A percentile compares a stretch with the other conserved stretches of the same genome.
Conservation (phyloP, 805 yeast species). For the Yarrowia deformans region DNA sequence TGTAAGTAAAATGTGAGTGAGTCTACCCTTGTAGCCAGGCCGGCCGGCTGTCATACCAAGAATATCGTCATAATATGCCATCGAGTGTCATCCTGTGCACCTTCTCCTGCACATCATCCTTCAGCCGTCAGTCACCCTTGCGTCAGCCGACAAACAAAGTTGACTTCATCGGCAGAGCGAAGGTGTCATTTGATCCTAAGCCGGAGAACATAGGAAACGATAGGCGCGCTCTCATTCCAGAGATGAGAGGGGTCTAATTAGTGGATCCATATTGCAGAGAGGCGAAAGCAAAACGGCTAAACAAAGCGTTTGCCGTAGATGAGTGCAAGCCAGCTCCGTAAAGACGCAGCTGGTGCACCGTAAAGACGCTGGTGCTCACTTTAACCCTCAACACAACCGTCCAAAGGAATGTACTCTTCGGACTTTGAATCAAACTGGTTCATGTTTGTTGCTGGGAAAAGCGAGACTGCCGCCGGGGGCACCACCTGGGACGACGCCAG, state of each 20-base stretch:
- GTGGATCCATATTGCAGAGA: neutral
- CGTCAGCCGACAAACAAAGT: conserved; percentile 6
- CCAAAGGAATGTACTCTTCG: conserved; percentile 25
- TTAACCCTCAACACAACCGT: conserved; percentile 18
- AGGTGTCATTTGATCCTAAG: conserved; percentile 9
- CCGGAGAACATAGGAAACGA: no score
- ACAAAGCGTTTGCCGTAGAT: no score
- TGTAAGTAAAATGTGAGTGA: neutral
- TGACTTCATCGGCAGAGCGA: conserved; percentile 18
- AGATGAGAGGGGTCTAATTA: neutral
- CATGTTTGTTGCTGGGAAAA: conserved; percentile 30
- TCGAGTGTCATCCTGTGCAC: no score
- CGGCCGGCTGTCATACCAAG: neutral
- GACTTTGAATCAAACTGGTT: conserved; percentile 36
- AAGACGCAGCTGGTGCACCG: no score
- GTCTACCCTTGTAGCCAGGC: neutral
- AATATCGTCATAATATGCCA: neutral
- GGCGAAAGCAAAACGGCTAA: no score
- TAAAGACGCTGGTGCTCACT: no score
- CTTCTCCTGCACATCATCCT: neutral
- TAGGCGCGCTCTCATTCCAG: neutral
- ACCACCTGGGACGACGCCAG: neutral
- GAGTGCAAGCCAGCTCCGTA: no score
- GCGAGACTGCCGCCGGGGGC: conserved; percentile 5
- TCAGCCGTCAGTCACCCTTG: conserved; percentile 2